Percentiles rank a stretch among this genome's conserved stretches.
Conservation (phyloP, 148 eudicot genomes). For the Gaultheria prostrata region DNA sequence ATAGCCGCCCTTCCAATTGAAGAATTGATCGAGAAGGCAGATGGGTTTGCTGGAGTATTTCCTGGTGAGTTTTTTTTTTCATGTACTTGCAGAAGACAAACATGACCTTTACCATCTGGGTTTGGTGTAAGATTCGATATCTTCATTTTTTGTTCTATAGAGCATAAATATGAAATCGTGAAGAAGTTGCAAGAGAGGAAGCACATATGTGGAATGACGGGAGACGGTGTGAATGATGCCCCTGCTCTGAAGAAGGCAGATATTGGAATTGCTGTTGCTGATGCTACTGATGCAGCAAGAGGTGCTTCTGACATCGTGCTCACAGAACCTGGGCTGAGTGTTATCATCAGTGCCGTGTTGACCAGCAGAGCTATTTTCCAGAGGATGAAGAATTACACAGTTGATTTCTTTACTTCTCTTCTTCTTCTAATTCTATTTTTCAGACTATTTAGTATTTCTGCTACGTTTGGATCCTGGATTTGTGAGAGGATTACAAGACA, state of each 20-base stretch:
- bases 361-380: constrained; percentile 98
- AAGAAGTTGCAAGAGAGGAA: constrained; percentile 96
- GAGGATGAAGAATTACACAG: constrained; percentile 97
- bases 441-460: not conserved
- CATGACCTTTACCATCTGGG: not conserved
- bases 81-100: not conserved
- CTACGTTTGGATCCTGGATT: not conserved
- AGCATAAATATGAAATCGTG: constrained; percentile 95
- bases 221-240: constrained; percentile 98
- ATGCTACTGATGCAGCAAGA: constrained; percentile 96
- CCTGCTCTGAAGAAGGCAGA: constrained; percentile 97
- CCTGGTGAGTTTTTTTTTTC: constrained; percentile 49
- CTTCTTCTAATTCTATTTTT: not conserved
- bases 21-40: constrained; percentile 90
- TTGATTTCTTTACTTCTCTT: constrained; percentile 26
- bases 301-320: constrained; percentile 94
- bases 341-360: constrained; percentile 91
- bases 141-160: constrained; percentile 31
- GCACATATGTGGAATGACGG: constrained; percentile 98
- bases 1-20: constrained; percentile 73
- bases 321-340: constrained; percentile 97
- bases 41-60: constrained; percentile 94
- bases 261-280: constrained; percentile 96
- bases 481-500: not conserved
- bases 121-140: not conserved